Evolutionary conservation across 73 alveolate species (phyloP).

Genomic region (Symbiodinium natans): DNA sequence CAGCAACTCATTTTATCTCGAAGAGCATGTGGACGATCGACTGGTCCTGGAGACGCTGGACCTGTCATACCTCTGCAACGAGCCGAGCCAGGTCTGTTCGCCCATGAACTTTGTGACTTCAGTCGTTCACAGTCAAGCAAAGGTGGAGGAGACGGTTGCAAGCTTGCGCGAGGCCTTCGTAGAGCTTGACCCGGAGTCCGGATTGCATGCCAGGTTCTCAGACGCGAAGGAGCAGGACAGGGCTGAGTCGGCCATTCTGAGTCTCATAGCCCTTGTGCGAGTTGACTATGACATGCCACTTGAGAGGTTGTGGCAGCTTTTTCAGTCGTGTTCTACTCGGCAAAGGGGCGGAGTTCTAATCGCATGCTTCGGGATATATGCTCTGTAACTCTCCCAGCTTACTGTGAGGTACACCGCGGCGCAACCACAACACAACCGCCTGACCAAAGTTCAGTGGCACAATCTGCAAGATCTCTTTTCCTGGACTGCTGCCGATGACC

Average conservation of each 20-base stretch:
- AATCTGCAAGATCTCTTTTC: conserved; percentile 25
- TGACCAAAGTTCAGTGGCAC: conserved; percentile 23
- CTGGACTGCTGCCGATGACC: background rate
- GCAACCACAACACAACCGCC: background rate
- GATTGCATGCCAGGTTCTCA: conserved; percentile 40
- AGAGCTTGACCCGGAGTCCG: conserved; percentile 22
- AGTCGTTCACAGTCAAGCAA: background rate
- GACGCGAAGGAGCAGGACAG: conserved; percentile 56
- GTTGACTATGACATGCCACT: background rate
- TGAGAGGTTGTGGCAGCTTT: background rate
- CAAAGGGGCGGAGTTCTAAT: background rate
- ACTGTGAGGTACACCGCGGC: conserved; percentile 36
- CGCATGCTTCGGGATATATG: conserved; percentile 13
- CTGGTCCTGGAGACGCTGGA: background rate
- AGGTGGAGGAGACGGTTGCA: background rate
- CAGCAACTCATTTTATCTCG: conserved; percentile 41
- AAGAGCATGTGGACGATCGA: conserved; percentile 41
- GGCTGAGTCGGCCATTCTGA: conserved; percentile 51
- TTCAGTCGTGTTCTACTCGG: background rate
- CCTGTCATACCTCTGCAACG: background rate
- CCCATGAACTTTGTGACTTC: background rate
- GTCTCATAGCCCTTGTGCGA: background rate
- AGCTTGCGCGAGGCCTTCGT: conserved; percentile 32
- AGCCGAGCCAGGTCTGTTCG: background rate
- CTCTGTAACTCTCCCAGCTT: no score